Percentiles rank a stretch among this genome's conserved stretches.
phyloP scores from a whole-genome alignment of 169 alveolate genomes.

The Theileria parva region DNA sequence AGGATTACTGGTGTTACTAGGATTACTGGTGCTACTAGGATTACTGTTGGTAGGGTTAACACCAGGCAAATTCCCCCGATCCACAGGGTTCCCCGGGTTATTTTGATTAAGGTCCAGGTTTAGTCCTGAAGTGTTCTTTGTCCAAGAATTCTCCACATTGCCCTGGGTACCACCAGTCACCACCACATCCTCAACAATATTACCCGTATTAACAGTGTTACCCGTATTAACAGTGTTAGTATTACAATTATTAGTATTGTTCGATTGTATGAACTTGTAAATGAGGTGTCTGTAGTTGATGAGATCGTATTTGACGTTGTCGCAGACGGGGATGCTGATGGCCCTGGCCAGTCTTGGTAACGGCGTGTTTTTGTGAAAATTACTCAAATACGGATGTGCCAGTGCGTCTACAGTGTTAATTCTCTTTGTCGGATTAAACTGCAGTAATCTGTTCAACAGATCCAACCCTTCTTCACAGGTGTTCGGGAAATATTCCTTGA shows the following conservation, averaged over 20 bases:
- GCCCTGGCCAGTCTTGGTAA: constrained; percentile 43
- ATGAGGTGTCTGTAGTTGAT: constrained; percentile 57
- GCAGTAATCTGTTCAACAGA: constrained; percentile 40
- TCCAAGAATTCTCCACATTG: neutral
- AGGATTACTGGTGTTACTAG: neutral
- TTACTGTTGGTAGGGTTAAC: neutral
- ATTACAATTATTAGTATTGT: neutral
- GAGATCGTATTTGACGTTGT: constrained; percentile 63
- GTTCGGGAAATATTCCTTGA: constrained; percentile 55
- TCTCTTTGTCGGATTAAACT: constrained; percentile 66
- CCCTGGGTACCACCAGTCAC: neutral
- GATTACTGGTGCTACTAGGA: neutral
- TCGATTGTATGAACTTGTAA: constrained; percentile 49
- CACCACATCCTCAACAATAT: constrained; percentile 12
- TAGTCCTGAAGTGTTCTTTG: neutral
- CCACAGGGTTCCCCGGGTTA: too few species aligned
- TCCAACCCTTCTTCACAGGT: constrained; percentile 60
- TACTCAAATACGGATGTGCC: constrained; percentile 59
- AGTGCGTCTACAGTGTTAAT: constrained; percentile 59
- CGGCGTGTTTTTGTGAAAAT: constrained; percentile 54
- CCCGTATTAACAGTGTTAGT: neutral
- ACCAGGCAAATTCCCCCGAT: too few species aligned
- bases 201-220: neutral
- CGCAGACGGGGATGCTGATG: constrained; percentile 57
- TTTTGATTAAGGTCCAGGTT: neutral